Base-by-base conservation (phyloP, 73 alveolate species). In the Paramecium sexaurelia region DNA sequence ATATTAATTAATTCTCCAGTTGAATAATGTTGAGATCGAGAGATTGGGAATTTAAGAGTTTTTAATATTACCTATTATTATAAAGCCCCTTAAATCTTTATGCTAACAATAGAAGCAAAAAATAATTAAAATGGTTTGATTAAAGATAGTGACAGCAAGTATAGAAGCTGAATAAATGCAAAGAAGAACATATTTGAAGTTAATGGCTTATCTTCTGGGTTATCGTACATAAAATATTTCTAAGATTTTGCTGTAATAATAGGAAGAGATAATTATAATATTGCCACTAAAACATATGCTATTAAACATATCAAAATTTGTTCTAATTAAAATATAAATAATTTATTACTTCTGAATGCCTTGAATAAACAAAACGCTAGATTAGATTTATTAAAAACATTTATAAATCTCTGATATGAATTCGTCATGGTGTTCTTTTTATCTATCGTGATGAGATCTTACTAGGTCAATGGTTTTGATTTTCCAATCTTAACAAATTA, bases 1-100 rank as follows among this genome's bases (percentile, higher is more conserved):
- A 71, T 71, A 20, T 29, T 71, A 7, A 71, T 33, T 2, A 71
- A 33, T 71, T 71, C 86, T 37, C 86, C 86, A 35, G 56, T 33
- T 13, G 86, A 71, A 71, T 71, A 36, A 11, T 71, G 57, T 33
- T 71, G 32, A 15, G 51, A 71, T 71, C 51, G 32, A 27, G 32
- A 35, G 5, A 71, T 35, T 0, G 51, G 51, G 19, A 71, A 35
- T 17, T 11, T 35, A 27, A 71, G 56, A 35, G 86, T 33, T 6
- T 71, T 71, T 71, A 2, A 35, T 7, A 71, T 32, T 7, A 71
- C 13, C 35, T 71, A 33, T 15, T 35, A 37, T 71, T 71, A 24
- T 17, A 71, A 17, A 1, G 86, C 86, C 15, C 86, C 86, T 33
- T 71, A 39, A 17, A 71, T 71, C 26, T 71, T 35, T 2, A 71